Evolutionary conservation across 116 monocot genomes (phyloP).

Genomic region (Zostera marina): DNA sequence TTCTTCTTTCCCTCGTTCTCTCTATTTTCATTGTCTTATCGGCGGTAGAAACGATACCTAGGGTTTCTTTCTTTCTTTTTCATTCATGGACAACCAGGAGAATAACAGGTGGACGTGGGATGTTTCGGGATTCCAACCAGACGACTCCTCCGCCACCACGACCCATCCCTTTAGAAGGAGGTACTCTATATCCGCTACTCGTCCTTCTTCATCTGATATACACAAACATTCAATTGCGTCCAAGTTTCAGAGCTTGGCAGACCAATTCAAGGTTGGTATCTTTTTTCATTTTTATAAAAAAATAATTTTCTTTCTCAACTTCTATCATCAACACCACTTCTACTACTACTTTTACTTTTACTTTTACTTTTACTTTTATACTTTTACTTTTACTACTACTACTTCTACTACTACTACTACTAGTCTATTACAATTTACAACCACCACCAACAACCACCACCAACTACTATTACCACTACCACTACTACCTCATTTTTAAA

Average conservation of each 20-base stretch:
- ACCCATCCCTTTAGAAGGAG: conserved; percentile 19
- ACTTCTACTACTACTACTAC: too few species aligned
- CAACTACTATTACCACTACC: too few species aligned
- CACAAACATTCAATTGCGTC: conserved; percentile 13
- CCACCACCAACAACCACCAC: too few species aligned
- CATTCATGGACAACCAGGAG: conserved; percentile 29
- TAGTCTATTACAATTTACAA: too few species aligned
- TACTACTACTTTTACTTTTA: neutral
- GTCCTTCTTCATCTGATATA: conserved; percentile 10
- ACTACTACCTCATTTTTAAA: too few species aligned
- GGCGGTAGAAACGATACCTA: conserved; percentile 2
- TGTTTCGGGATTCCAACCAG: conserved; percentile 68
- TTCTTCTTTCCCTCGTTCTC: conserved; percentile 1
- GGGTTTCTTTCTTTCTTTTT: conserved; percentile 8
- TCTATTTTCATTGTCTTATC: neutral
- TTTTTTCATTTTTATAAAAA: neutral
- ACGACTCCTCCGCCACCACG: conserved; percentile 3
- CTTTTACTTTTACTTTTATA: too few species aligned
- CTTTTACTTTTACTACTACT: too few species aligned
- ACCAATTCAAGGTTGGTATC: conserved; percentile 62
- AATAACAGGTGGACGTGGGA: conserved; percentile 91
- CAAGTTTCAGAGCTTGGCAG: conserved; percentile 52
- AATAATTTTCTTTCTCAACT: neutral
- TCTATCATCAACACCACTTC: neutral
- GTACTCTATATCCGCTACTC: conserved; percentile 28